Base-by-base conservation (phyloP, 176 grass and related monocot species). In the Puccinellia tenuiflora region DNA sequence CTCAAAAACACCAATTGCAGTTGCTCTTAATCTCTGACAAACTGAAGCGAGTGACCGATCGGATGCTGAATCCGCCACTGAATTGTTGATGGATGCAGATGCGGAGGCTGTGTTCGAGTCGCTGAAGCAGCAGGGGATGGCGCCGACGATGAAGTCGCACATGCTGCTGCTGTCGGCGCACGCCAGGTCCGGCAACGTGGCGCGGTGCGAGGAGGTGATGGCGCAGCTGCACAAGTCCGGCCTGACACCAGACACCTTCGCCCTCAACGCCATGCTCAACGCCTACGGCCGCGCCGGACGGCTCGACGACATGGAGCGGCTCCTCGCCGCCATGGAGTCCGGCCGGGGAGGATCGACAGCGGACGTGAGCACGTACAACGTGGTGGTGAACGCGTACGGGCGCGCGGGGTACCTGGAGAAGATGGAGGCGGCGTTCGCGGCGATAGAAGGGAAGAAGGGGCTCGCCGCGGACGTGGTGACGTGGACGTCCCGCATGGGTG, bases 121-220 rank as follows among this genome's bases (percentile, higher is more conserved):
- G 35, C 82, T 98, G 75, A 98, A 93, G 88, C 86, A 85, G 67
- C 86, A 78, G 55, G 95, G 95, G 64, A 86, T 95, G 61, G 76
- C 83, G 3, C 95, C 92, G 18, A 98, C 96, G 24, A 98, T 95
- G 92, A 98, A 95, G 86, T 98, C 92, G 11, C 88, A 98, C 88
- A 98, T 95, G 90, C 86, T 95, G 52, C 96, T 98, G 47, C 89
- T 98, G 43, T 86, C 90, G 2, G 96, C 92, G 26, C 90, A 95
- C 80, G 90, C 96, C 56, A 93, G 79, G 80, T 88, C 88, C 11
- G 96, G 92, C 48, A 91, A 95, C 84, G 92, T 91, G 31, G 72
- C 86, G 9, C 86, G 83, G 56, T 98, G 90, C 70, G 92, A 98
- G 84, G 86, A 84, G 50, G 78, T 95, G 81, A 93, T 98, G 95